Conservation (phyloP, 1,284 basidiomycete species). For the Uromyces viciae-fabae region DNA sequence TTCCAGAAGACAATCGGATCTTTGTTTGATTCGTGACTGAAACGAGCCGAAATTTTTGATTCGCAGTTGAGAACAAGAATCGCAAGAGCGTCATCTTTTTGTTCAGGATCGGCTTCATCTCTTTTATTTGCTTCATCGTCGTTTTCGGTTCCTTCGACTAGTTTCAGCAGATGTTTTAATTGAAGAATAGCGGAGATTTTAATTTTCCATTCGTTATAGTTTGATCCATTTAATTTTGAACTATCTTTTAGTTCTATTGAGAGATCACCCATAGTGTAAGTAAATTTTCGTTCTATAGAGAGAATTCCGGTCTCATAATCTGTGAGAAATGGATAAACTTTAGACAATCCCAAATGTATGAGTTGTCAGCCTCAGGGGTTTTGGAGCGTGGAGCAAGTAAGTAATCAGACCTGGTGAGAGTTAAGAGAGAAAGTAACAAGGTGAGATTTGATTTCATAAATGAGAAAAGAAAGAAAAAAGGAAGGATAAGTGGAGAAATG, state of each 20-base stretch:
- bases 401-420: too few species aligned
- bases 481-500: too few species aligned
- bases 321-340: too few species aligned
- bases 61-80: not conserved
- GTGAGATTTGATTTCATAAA: too few species aligned
- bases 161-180: not conserved
- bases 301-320: too few species aligned
- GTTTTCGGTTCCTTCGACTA: not conserved
- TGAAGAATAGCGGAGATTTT: not conserved
- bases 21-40: not conserved
- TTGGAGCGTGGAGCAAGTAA: too few species aligned
- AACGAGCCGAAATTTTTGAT: not conserved
- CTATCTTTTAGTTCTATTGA: not conserved
- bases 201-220: constrained; percentile 9
- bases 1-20: not conserved
- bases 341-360: too few species aligned
- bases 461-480: too few species aligned
- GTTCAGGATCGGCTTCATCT: not conserved
- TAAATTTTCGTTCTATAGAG: too few species aligned
- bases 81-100: not conserved
- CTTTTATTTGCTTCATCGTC: not conserved
- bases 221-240: not conserved
- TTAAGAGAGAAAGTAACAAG: too few species aligned
- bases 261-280: not conserved
- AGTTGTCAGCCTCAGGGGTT: too few species aligned